A percentile compares a stretch with the other conserved stretches of the same genome.
phyloP scores from a whole-genome alignment of 257 asterid genomes.

The Scutellaria galericulata region DNA sequence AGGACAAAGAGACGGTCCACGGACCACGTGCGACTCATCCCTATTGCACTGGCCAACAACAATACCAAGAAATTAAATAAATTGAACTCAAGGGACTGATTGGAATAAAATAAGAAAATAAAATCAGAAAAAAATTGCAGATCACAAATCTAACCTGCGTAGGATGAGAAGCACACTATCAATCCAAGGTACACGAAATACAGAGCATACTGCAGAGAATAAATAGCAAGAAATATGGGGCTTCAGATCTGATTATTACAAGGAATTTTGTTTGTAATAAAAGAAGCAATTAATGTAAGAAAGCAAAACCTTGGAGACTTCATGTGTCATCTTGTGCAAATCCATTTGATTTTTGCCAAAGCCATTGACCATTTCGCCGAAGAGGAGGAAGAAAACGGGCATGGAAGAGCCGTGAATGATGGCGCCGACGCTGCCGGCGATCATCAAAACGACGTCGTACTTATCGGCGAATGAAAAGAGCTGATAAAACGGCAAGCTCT shows the following conservation, averaged over 20 bases:
- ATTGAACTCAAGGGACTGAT: neutral
- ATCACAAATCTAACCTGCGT: slow-evolving; percentile 81
- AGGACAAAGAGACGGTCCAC: slow-evolving; percentile 79
- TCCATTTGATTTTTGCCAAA: slow-evolving; percentile 94
- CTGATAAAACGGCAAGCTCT: slow-evolving; percentile 62
- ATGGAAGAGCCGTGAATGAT: slow-evolving; percentile 91
- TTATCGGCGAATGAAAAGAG: slow-evolving; percentile 64
- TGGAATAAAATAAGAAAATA: neutral
- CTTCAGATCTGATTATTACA: slow-evolving; percentile 58
- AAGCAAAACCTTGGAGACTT: slow-evolving; percentile 69
- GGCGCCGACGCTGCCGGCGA: slow-evolving; percentile 73
- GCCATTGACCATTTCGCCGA: slow-evolving; percentile 96
- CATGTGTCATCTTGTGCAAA: slow-evolving; percentile 69
- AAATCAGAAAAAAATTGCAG: slow-evolving; percentile 6
- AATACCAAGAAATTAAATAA: slow-evolving; percentile 17
- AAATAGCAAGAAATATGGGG: neutral
- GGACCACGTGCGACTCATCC: slow-evolving; percentile 91
- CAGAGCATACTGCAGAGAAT: slow-evolving; percentile 81
- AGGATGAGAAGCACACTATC: slow-evolving; percentile 89
- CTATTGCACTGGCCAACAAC: slow-evolving; percentile 48
- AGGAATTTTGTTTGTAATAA: neutral
- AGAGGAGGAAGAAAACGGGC: slow-evolving; percentile 96
- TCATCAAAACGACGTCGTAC: slow-evolving; percentile 50
- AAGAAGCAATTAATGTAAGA: neutral
- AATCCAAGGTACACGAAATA: slow-evolving; percentile 95